Base-by-base conservation (phyloP, 176 grass and related monocot genomes). In the Oryza meridionalis region DNA sequence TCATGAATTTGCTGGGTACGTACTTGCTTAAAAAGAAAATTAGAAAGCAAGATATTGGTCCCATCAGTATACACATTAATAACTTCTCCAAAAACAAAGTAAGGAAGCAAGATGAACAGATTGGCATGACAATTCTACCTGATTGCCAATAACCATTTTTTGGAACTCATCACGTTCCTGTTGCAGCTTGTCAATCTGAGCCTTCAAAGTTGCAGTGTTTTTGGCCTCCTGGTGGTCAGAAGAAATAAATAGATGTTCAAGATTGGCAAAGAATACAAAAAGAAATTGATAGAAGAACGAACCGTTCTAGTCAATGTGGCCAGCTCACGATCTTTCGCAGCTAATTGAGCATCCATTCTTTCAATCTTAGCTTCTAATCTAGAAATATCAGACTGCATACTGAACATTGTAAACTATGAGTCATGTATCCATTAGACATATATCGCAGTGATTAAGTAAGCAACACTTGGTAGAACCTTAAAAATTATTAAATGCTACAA, bases 131-230 rank as follows among this genome's bases (percentile, higher is more conserved):
- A 64, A 59, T 78, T 88, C 31, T 77, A 99, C 97, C 93, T 99
- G 97, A 86, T 99, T 99, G 65, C 97, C 93, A 63, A 99, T 99
- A 72, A 99, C 93, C 97, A 99, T 96, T 79, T 96, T 96, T 77
- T 99, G 97, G 77, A 89, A 99, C 92, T 99, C 97, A 76, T 99
- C 97, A 53, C 93, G 86, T 80, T 99, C 97, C 78, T 99, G 97
- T 63, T 96, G 93, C 51, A 99, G 67, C 81, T 99, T 99, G 42
- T 99, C 97, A 67, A 99, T 96, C 32, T 99, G 97, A 83, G 93
- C 82, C 85, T 96, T 99, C 76, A 99, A 79, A 79, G 86, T 55
- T 84, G 97, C 93, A 11, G 83, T 89, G 46, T 90, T 88, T 96
- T 96, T 99, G 27, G 93, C 93, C 53, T 99, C 97, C 97, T 99